A percentile compares a stretch with the other conserved stretches of the same genome.
Conservation (phyloP, 257 asterid species). For the Lycium ferocissimum region DNA sequence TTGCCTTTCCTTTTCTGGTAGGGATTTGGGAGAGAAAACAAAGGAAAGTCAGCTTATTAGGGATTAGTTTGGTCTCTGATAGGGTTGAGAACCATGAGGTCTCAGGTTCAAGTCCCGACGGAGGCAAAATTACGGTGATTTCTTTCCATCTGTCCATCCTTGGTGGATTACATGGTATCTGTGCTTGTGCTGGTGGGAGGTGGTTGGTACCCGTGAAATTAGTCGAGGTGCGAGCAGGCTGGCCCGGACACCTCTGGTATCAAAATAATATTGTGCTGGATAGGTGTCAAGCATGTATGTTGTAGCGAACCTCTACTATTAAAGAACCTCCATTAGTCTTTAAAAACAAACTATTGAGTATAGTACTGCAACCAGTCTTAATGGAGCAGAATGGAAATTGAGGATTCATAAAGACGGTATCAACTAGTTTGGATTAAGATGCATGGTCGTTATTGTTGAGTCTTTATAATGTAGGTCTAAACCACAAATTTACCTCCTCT, state of each 20-base stretch:
- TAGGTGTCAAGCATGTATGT: neutral
- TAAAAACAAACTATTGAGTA: neutral
- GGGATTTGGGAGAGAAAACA: conserved; percentile 7
- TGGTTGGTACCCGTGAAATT: neutral
- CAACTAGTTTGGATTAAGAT: neutral
- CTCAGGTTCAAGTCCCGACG: neutral
- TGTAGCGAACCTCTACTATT: neutral
- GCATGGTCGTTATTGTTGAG: conserved; percentile 18
- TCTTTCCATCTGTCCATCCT: neutral
- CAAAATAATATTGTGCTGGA: neutral
- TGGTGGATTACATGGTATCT: neutral
- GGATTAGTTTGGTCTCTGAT: conserved; percentile 13
- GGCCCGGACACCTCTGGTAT: neutral
- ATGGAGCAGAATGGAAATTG: conserved; percentile 10
- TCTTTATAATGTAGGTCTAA: conserved; percentile 18
- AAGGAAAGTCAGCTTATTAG: neutral
- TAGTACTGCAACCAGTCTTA: neutral
- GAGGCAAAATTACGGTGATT: neutral
- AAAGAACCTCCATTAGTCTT: neutral
- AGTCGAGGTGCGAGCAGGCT: neutral
- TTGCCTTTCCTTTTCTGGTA: conserved; percentile 15
- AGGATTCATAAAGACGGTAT: neutral
- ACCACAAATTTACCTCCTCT: conserved; percentile 15
- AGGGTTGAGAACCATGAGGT: conserved; percentile 18
- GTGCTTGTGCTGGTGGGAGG: neutral